Base-by-base conservation (phyloP, 1,139 yeast genomes). In the Blastobotrys serpentis region DNA sequence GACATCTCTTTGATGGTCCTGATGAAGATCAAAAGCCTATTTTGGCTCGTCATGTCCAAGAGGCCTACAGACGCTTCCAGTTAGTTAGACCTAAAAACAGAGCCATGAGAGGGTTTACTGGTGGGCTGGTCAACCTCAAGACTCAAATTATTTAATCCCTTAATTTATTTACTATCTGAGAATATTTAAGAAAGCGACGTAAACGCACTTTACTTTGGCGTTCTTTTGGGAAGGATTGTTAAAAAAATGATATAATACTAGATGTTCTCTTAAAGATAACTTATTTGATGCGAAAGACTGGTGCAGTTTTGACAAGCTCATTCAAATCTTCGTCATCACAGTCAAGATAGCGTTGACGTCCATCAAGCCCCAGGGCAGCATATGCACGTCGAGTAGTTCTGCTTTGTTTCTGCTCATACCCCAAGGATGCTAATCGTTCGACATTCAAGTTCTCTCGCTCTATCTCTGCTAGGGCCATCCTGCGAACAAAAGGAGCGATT, bases 51-150 rank as follows among this genome's bases (percentile, higher is more conserved):
- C 98, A 92, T 66, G 81, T 92, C 11, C 84, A 86, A 54, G 97
- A 90, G 60, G 98, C 98, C 0, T 92, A 95, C 86, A 75, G 97
- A 59, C 72, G 86, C 49, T 70, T 87, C 51, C 98, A 92, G 66
- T 69, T 74, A 2, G 72, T 79, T 1, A 78, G 78, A 47, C 77
- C 78, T 56, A 78, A 76, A 52, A 84, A 81, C 51, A 79, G 77
- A 53, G 86, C 95, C 1, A 66, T 83, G 50, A 74, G 92, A 50
- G 50, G 58, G 22, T 87, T 84, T 66, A 80, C 82, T 19, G 96
- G 97, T 4, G 96, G 96, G 0, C 56, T 70, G 21, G 63, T 69
- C 11, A 53, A 63, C 26, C 59, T 67, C 42, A 58, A 63, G 40
- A 61, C 69, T 1, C 66, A 63, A 29, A 59, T 71, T 41, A 68